Percentiles rank a stretch among this genome's conserved stretches.
These are phyloP conservation scores for Ramalina peruviana DNA, from an alignment of 495 filamentous ascomycete species.

Conservation along the genomic window DNA sequence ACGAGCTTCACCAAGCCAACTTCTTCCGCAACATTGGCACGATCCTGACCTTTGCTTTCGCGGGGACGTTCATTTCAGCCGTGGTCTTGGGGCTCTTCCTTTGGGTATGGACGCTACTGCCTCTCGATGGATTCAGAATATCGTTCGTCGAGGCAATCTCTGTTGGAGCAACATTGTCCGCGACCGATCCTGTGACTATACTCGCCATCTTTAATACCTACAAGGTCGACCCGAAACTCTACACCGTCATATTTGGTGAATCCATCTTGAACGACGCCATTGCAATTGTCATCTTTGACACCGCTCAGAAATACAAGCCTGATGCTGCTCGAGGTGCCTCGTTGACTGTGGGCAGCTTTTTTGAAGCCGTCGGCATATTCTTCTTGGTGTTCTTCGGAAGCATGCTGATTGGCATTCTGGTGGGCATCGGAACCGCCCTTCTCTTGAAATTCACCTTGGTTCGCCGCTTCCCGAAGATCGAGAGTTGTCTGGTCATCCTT, in stretches of 20 bases:
- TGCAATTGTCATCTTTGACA: constrained; percentile 96
- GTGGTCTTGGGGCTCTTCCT: constrained; percentile 79
- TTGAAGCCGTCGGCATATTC: constrained; percentile 89
- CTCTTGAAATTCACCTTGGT: constrained; percentile 87
- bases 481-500: constrained; percentile 85
- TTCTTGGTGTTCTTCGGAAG: constrained; percentile 92
- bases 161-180: constrained; percentile 87
- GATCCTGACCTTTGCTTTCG: constrained; percentile 96
- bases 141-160: constrained; percentile 89
- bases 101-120: constrained; percentile 77
- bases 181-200: constrained; percentile 94
- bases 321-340: constrained; percentile 45
- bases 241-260: constrained; percentile 96
- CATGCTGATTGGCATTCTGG: constrained; percentile 70
- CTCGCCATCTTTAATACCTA: constrained; percentile 98
- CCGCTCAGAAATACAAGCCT: constrained; percentile 69
- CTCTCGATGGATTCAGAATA: constrained; percentile 71
- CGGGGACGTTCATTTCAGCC: constrained; percentile 92
- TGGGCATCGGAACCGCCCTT: constrained; percentile 77
- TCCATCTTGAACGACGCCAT: constrained; percentile 97
- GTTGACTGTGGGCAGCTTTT: constrained; percentile 58
- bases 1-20: constrained; percentile 94
- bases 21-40: constrained; percentile 98
- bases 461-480: constrained; percentile 83
- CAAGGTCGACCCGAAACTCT: constrained; percentile 96